A percentile compares a stretch with the other conserved stretches of the same genome.
Evolutionary conservation across 169 alveolate species (phyloP).

Genomic region (Plasmodium berghei): DNA sequence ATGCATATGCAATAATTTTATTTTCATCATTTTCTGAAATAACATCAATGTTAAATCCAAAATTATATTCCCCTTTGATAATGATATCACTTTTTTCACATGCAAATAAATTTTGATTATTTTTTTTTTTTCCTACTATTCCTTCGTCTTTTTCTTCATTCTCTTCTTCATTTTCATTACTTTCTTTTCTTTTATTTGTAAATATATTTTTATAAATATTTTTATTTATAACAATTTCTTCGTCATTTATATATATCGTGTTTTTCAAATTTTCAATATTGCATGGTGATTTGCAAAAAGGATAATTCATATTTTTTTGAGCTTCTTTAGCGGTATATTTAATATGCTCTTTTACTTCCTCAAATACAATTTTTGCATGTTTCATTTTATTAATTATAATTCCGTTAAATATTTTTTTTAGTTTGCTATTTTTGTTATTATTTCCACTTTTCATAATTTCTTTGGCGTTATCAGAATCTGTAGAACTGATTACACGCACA

Average conservation of each 20-base stretch:
- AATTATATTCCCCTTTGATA: conserved; percentile 37
- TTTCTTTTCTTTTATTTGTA: conserved; percentile 8
- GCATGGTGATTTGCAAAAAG: conserved; percentile 72
- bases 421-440: not conserved
- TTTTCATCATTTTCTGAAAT: conserved; percentile 30
- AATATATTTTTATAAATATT: conserved; percentile 29
- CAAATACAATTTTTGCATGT: conserved; percentile 54
- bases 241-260: conserved; percentile 54
- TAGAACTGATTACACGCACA: no score
- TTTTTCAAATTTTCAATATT: conserved; percentile 46
- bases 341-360: conserved; percentile 55
- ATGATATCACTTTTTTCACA: conserved; percentile 29
- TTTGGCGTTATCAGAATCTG: no score
- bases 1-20: conserved; percentile 56
- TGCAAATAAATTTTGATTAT: conserved; percentile 27
- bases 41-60: conserved; percentile 30
- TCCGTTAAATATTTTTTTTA: conserved; percentile 41
- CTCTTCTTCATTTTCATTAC: not conserved
- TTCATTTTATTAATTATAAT: conserved; percentile 54
- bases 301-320: conserved; percentile 54
- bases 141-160: not conserved
- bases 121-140: not conserved
- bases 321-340: conserved; percentile 64
- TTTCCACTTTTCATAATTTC: no score
- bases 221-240: conserved; percentile 52